Percentiles rank a stretch among this genome's conserved stretches.
phyloP scores from a whole-genome alignment of 2,329 filamentous ascomycete genomes.

The Fusarium sp. region DNA sequence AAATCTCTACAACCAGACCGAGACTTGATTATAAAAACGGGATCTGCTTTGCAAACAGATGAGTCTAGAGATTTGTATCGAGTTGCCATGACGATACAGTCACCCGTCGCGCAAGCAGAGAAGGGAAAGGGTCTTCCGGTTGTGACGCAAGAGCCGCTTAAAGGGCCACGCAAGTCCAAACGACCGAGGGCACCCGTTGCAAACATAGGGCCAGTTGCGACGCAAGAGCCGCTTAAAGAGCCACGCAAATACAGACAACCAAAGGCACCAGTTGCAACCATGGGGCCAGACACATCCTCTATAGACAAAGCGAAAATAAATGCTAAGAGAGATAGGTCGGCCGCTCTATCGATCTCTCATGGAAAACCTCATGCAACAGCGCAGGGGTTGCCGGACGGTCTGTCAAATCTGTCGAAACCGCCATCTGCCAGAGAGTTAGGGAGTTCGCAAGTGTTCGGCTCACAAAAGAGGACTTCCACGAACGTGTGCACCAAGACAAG shows the following conservation, averaged over 20 bases:
- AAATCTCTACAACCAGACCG: slow-evolving; percentile 5
- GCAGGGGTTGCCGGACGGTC: background rate
- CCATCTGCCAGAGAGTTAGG: background rate
- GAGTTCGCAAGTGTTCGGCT: background rate
- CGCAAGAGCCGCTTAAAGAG: background rate
- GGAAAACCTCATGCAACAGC: background rate
- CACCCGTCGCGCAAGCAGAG: slow-evolving; percentile 1
- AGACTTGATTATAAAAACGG: slow-evolving; percentile 34
- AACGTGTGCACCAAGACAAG: background rate
- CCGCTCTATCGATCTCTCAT: background rate
- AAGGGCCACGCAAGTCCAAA: background rate
- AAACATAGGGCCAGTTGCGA: slow-evolving; percentile 1
- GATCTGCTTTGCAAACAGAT: slow-evolving; percentile 3
- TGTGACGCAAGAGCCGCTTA: background rate
- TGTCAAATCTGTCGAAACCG: background rate
- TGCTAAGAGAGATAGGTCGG: slow-evolving; percentile 3
- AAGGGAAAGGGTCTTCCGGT: background rate
- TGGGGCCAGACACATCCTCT: background rate
- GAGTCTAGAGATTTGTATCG: background rate
- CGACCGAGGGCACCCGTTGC: background rate
- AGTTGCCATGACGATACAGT: background rate
- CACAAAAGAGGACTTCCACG: background rate
- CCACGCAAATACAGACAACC: background rate
- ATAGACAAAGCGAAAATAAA: background rate
- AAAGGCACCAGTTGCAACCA: background rate